Conservation (phyloP, 2,329 filamentous ascomycete genomes). For the Blumeriella jaapii region DNA sequence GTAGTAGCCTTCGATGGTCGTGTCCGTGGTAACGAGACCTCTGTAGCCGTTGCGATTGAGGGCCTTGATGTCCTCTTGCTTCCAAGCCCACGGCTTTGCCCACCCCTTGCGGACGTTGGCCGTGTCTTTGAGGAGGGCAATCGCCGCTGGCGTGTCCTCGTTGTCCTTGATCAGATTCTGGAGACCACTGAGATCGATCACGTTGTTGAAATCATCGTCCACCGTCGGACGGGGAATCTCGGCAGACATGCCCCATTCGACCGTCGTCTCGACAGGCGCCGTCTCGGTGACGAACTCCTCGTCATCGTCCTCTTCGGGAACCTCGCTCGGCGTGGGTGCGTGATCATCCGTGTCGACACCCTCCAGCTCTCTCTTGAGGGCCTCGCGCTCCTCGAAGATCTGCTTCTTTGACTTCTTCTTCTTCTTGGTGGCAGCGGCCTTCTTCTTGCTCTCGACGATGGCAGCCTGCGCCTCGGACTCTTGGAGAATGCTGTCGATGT, state of each 20-base stretch:
- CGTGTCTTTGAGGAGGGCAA: conserved; percentile 32
- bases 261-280: conserved; percentile 30
- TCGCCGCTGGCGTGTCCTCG: conserved; percentile 50
- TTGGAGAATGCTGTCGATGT: conserved; percentile 38
- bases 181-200: conserved; percentile 61
- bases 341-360: conserved; percentile 34
- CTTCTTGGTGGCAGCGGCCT: conserved; percentile 39
- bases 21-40: conserved; percentile 31
- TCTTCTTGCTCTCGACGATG: conserved; percentile 40
- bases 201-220: conserved; percentile 49
- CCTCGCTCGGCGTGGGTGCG: conserved; percentile 28
- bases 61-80: conserved; percentile 60
- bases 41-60: conserved; percentile 47
- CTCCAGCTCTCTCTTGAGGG: conserved; percentile 44
- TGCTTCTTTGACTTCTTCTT: conserved; percentile 76
- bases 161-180: conserved; percentile 58
- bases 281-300: conserved; percentile 29
- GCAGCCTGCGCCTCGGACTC: conserved; percentile 36
- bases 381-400: conserved; percentile 55
- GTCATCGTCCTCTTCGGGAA: conserved; percentile 22
- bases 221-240: conserved; percentile 51
- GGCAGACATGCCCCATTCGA: conserved; percentile 48
- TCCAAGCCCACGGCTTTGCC: conserved; percentile 55
- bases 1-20: conserved; percentile 56
- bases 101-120: conserved; percentile 41